Evolutionary conservation across 805 yeast genomes (phyloP), one percentile per base, ranked within the genome.

Genomic region (Starmerella potacharoeniae): DNA sequence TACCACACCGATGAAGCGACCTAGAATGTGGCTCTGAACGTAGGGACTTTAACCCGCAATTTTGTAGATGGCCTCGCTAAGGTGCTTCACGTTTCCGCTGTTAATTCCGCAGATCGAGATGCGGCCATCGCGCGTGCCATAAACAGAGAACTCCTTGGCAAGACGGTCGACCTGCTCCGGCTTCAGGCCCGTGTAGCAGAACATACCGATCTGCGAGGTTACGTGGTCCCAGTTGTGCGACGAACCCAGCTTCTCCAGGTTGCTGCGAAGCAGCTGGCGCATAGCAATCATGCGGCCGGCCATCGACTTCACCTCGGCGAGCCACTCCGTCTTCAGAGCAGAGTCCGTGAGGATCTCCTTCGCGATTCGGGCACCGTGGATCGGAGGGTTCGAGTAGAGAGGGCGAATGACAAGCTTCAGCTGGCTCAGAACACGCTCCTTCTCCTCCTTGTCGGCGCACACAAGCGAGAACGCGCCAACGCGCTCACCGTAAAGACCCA

Each of bases 401-500:
- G 96, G 86, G 68, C 97, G 80, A 58, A 87, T 83, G 63, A 86
- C 77, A 67, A 79, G 81, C 75, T 87, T 86, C 69, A 91, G 74
- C 73, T 87, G 95, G 6, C 93, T 86, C 64, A 82, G 78, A 30
- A 69, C 71, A 58, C 77, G 76, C 36, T 49, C 55, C 35, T 53
- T 51, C 57, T 63, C 66, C 58, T 68, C 75, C 64, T 75, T 77
- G 54, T 75, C 68, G 14, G 75, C 79, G 44, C 77, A 76, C 31
- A 78, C 71, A 34, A 78, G 72, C 51, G 84, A 80, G 61, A 89
- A 74, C 11, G 95, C 86, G 7, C 97, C 97, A 44, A 86, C 86
- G 68, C 97, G 81, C 74, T 91, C 96, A 65, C 97, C 97, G 69
- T 90, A 90, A 64, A 90, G 79, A 40, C 97, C 97, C 81, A 87